phyloP scores from a whole-genome alignment of 495 filamentous ascomycete species.

The Penicillium ochrochloron region DNA sequence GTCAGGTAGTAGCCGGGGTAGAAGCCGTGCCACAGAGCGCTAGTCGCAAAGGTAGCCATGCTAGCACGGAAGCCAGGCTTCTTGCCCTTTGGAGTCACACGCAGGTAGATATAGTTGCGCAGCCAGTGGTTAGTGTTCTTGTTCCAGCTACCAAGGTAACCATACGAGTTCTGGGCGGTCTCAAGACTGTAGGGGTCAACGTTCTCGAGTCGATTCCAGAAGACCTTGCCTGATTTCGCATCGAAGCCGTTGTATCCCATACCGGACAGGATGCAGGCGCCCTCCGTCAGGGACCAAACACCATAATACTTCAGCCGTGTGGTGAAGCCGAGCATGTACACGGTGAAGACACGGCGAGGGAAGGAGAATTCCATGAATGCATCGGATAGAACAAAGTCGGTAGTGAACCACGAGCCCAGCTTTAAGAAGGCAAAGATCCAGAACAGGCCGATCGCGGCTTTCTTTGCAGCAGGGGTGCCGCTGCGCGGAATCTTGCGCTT shows the following conservation, averaged over 20 bases:
- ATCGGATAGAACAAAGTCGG: slow-evolving; percentile 61
- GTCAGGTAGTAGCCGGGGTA: slow-evolving; percentile 94
- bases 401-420: slow-evolving; percentile 68
- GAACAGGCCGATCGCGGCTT: slow-evolving; percentile 67
- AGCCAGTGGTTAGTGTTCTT: slow-evolving; percentile 99
- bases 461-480: slow-evolving; percentile 80
- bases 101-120: slow-evolving; percentile 92
- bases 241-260: slow-evolving; percentile 95
- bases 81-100: slow-evolving; percentile 92
- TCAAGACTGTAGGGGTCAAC: slow-evolving; percentile 84
- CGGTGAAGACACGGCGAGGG: slow-evolving; percentile 68
- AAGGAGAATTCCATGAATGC: slow-evolving; percentile 69
- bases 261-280: slow-evolving; percentile 90
- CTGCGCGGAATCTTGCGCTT: slow-evolving; percentile 95
- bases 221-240: slow-evolving; percentile 75
- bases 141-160: slow-evolving; percentile 91
- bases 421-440: slow-evolving; percentile 86
- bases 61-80: slow-evolving; percentile 96
- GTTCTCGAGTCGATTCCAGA: slow-evolving; percentile 89
- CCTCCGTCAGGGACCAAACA: slow-evolving; percentile 91
- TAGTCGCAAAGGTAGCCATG: slow-evolving; percentile 90
- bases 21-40: slow-evolving; percentile 97
- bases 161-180: slow-evolving; percentile 85
- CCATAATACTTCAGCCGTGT: slow-evolving; percentile 92
- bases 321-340: slow-evolving; percentile 82